Conservation (phyloP, 176 grass and related monocot species). For the Avena eriantha region DNA sequence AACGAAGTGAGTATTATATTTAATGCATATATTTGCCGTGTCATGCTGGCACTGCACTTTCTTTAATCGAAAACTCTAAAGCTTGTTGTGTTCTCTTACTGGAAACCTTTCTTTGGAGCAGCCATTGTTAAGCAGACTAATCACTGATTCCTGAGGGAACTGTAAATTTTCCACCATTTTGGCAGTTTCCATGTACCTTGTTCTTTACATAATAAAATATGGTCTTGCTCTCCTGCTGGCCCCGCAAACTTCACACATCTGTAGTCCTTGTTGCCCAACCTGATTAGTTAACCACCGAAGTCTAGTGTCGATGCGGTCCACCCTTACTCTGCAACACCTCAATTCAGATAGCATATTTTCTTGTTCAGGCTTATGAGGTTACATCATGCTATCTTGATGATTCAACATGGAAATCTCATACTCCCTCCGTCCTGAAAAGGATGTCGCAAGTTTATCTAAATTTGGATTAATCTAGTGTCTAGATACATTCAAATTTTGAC, state of each 20-base stretch:
- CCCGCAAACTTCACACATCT: neutral
- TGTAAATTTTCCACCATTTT: neutral
- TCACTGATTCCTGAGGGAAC: neutral
- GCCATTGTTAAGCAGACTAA: constrained; percentile 21
- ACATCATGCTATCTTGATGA: constrained; percentile 1
- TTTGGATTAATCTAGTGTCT: too few relatives aligned
- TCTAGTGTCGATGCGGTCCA: neutral
- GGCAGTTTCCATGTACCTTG: neutral
- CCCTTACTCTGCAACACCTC: neutral
- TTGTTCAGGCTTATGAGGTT: constrained; percentile 2
- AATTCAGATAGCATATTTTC: neutral
- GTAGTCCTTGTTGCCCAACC: neutral
- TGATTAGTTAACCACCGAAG: neutral
- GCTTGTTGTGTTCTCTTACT: neutral
- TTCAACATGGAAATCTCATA: neutral
- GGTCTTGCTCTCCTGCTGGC: neutral
- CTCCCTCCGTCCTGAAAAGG: too few relatives aligned
- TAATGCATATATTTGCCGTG: constrained; percentile 36
- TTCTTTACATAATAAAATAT: neutral
- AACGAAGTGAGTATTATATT: constrained; percentile 80
- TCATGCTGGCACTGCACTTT: constrained; percentile 2
- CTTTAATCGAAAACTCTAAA: constrained; percentile 18
- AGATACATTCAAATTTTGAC: too few relatives aligned
- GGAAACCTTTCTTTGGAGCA: constrained; percentile 9
- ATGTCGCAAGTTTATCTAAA: too few relatives aligned